Evolutionary conservation across 257 asterid species (phyloP).

Genomic region (Plectranthus barbatus): DNA sequence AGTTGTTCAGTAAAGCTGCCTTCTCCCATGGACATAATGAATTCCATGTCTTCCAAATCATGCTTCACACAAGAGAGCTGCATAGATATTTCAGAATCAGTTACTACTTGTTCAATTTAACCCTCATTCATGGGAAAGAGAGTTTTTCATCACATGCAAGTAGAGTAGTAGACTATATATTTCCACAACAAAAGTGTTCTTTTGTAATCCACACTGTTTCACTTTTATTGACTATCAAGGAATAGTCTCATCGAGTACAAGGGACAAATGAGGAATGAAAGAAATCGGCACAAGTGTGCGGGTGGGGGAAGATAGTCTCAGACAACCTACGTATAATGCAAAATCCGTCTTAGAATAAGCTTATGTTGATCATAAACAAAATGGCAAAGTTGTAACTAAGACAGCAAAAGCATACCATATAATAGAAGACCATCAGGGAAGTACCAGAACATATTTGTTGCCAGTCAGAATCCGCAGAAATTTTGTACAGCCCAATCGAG

Average conservation of each 20-base stretch:
- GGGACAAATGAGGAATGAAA: too few species aligned
- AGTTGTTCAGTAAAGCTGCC: constrained; percentile 77
- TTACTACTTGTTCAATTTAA: constrained; percentile 1
- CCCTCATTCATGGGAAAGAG: constrained; percentile 1
- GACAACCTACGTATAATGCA: too few species aligned
- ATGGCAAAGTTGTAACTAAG: constrained; percentile 8
- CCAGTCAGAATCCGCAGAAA: constrained; percentile 53
- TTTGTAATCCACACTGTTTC: background rate
- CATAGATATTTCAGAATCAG: constrained; percentile 17
- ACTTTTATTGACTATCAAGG: background rate
- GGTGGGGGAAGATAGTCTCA: too few species aligned
- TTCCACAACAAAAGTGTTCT: background rate
- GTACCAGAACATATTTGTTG: constrained; percentile 64
- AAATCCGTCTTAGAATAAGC: too few species aligned
- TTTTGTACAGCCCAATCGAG: constrained; percentile 57
- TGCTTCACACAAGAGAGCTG: constrained; percentile 65
- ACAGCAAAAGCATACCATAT: constrained; percentile 52
- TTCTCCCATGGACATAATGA: constrained; percentile 70
- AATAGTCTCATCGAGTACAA: background rate
- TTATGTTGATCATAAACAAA: background rate
- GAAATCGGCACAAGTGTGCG: too few species aligned
- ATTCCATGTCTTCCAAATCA: constrained; percentile 86
- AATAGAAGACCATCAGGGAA: constrained; percentile 63
- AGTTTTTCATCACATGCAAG: background rate
- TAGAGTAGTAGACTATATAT: constrained; percentile 5